Percentiles rank a stretch among this genome's conserved stretches.
Evolutionary conservation across 2,329 filamentous ascomycete species (phyloP).

Genomic region (Trichoderma lentiforme): DNA sequence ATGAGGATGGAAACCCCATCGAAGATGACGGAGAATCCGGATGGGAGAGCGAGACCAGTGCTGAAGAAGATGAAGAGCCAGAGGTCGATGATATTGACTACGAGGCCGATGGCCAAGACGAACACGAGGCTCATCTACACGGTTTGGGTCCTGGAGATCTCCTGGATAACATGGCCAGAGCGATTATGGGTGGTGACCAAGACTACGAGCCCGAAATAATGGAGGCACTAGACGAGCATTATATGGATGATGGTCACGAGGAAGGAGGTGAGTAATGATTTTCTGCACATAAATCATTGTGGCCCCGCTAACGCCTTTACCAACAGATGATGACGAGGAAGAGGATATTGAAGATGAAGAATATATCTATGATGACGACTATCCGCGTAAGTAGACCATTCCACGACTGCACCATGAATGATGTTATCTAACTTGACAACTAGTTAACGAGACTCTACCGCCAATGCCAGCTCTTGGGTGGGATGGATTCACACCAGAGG

Average conservation of each 20-base stretch:
- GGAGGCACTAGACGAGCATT: conserved; percentile 50
- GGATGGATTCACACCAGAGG: conserved; percentile 54
- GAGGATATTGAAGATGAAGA: conserved; percentile 68
- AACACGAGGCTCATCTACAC: conserved; percentile 49
- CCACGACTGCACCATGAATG: background rate
- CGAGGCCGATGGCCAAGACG: conserved; percentile 53
- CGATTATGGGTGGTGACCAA: conserved; percentile 51
- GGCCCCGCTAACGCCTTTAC: background rate
- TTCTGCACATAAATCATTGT: background rate
- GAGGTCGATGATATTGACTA: conserved; percentile 54
- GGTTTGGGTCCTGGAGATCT: conserved; percentile 43
- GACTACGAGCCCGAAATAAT: conserved; percentile 54
- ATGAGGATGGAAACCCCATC: conserved; percentile 58
- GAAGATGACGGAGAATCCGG: conserved; percentile 59
- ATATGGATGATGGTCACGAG: conserved; percentile 54
- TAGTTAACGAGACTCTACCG: conserved; percentile 25
- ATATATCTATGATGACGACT: conserved; percentile 59
- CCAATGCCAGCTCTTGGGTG: conserved; percentile 53
- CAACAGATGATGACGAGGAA: conserved; percentile 54
- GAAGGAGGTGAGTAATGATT: conserved; percentile 48
- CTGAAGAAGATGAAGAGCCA: conserved; percentile 53
- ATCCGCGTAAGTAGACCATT: conserved; percentile 48
- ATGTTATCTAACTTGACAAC: background rate
- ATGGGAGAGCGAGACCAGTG: conserved; percentile 59
- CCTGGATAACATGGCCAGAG: conserved; percentile 55